Conservation (phyloP, 2,329 filamentous ascomycete species). For the Metarhizium rileyi region DNA sequence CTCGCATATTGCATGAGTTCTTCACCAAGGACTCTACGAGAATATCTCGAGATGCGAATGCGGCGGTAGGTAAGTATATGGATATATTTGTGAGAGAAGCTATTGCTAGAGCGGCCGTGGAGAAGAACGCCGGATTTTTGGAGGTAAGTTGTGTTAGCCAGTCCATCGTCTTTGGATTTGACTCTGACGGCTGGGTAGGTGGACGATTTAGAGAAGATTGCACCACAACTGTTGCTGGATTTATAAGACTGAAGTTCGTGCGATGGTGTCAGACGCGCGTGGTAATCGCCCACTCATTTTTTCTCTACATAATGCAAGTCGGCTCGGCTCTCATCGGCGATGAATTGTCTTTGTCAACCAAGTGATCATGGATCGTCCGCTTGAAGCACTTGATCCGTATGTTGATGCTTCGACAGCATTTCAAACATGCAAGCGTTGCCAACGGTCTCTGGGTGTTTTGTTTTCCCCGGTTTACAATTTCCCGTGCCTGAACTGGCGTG, state of each 20-base stretch:
- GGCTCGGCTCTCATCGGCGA: too few species aligned
- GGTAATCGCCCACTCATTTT: too few species aligned
- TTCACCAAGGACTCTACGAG: slow-evolving; percentile 64
- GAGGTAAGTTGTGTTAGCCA: slow-evolving; percentile 45
- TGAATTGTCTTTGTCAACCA: too few species aligned
- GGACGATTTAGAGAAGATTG: slow-evolving; percentile 82
- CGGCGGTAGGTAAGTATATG: slow-evolving; percentile 71
- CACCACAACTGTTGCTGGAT: slow-evolving; percentile 76
- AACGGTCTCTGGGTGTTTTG: too few species aligned
- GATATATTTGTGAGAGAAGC: slow-evolving; percentile 88
- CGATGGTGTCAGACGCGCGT: not conserved
- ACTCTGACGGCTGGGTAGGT: slow-evolving; percentile 41
- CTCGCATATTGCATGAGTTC: slow-evolving; percentile 67
- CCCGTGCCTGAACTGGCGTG: too few species aligned
- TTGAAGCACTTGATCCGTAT: too few species aligned
- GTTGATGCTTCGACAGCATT: too few species aligned
- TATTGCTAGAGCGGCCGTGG: slow-evolving; percentile 66
- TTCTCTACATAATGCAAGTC: not conserved
- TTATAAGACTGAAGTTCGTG: slow-evolving; percentile 39
- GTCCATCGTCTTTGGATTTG: not conserved
- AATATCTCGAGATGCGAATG: slow-evolving; percentile 69
- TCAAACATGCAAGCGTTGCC: too few species aligned
- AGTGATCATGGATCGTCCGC: too few species aligned
- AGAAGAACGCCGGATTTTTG: slow-evolving; percentile 60
- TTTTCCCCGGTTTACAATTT: too few species aligned